Base-by-base conservation (phyloP, 192 early-diverging fungal species). In the Linnemannia zychae region DNA sequence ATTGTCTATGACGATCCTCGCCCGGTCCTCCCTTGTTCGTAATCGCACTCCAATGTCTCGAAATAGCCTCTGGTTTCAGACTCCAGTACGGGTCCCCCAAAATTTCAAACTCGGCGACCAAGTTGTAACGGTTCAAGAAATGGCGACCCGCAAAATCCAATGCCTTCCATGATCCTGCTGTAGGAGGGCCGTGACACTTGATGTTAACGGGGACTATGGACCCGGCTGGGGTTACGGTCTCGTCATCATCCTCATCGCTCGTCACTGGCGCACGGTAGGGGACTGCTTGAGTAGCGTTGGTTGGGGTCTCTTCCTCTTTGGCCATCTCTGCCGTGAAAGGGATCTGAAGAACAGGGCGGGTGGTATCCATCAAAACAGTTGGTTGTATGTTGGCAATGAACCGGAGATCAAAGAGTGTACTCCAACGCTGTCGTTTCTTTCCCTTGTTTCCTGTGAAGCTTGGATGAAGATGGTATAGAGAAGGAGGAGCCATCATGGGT, bases 61-160 rank as follows among this genome's bases (percentile, higher is more conserved):
- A 74, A 33, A 85, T 85, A 1, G 77, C 63, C 28, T 79, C 72
- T 17, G 83, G 83, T 34, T n/a, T 72, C 74, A 85, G 20, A 52
- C 76, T 63, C 83, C 83, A 85, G 28, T 79, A 79, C 0, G 69
- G 46, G 7, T 85, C 83, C 28, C 68, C 74, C 4, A 79, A 47
- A 33, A 79, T 71, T 16, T 85, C 74, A 76, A 85, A 85, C 34
- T 79, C 72, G 47, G 77, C 74, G 18, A 76, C 31, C 11, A 85
- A 65, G 28, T 85, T 85, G 20, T 79, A 85, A 3, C 77, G 72
- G 53, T 85, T 85, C 53, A 85, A 22, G 63, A 85, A 85, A 48
- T 79, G 83, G 5, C 78, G 83, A 11, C 83, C 83, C 4, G 83
- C 68, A 48, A 85, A 85, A 60, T 85, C 83, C 6, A 85, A 49